A percentile compares a stretch with the other conserved stretches of the same genome.
These are phyloP conservation scores for Cordyceps fumosorosea DNA, from an alignment of 2,329 filamentous ascomycete genomes.

Conservation along the genomic window DNA sequence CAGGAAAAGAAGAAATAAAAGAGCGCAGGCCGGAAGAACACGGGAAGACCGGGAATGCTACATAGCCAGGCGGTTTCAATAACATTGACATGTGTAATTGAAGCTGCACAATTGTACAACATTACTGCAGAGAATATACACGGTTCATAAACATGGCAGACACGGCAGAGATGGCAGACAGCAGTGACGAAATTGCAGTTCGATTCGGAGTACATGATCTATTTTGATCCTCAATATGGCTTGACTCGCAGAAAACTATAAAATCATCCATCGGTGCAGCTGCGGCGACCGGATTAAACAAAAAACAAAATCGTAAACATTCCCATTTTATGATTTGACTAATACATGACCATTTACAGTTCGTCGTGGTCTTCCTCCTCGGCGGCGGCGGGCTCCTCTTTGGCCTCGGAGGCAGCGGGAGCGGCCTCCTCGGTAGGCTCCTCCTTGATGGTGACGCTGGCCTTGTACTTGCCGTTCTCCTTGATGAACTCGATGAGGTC, in stretches of 20 bases:
- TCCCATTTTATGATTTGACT: constrained; percentile 17
- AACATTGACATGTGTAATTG: not conserved
- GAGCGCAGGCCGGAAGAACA: not conserved
- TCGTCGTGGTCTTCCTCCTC: constrained; percentile 54
- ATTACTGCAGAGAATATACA: not conserved
- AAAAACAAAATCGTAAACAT: constrained; percentile 21
- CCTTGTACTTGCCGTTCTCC: constrained; percentile 88
- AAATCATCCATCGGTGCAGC: constrained; percentile 3
- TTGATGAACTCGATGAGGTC: constrained; percentile 88
- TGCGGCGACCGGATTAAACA: constrained; percentile 4
- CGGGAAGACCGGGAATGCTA: not conserved
- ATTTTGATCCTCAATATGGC: constrained; percentile 7
- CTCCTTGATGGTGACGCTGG: constrained; percentile 54
- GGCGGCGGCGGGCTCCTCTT: constrained; percentile 34
- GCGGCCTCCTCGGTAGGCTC: constrained; percentile 49
- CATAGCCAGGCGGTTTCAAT: not conserved
- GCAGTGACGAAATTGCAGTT: not conserved
- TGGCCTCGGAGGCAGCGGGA: constrained; percentile 45
- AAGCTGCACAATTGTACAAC: not conserved
- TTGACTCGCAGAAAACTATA: constrained; percentile 9
- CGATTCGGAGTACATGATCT: constrained; percentile 7
- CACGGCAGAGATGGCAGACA: not conserved
- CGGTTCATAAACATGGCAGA: not conserved
- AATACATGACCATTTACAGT: constrained; percentile 51
- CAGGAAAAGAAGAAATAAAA: constrained; percentile 63